Conservation (phyloP, 441 rosid genomes). For the Populus hybrid region DNA sequence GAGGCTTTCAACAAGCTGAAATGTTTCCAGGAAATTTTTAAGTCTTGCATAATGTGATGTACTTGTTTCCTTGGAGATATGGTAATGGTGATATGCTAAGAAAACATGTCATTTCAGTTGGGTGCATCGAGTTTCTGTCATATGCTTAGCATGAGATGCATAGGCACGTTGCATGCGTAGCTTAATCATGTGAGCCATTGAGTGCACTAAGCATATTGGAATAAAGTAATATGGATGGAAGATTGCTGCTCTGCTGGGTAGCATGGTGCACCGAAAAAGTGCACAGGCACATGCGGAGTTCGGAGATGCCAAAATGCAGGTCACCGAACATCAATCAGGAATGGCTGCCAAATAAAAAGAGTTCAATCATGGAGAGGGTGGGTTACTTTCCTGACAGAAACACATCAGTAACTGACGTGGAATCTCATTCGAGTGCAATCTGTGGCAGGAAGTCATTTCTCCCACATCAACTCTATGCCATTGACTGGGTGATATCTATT, state of each 20-base stretch:
- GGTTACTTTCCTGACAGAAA: neutral
- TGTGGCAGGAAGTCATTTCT: neutral
- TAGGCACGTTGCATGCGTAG: too few relatives aligned
- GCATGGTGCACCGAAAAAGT: neutral
- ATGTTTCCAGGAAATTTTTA: neutral
- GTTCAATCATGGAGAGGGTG: neutral
- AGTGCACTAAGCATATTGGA: neutral
- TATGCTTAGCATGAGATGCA: too few relatives aligned
- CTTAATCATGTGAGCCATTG: neutral
- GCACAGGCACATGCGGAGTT: neutral
- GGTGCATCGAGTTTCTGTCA: too few relatives aligned
- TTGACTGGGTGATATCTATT: neutral
- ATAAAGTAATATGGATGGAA: neutral
- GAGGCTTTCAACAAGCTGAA: neutral
- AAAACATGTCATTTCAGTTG: neutral
- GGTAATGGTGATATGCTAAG: neutral
- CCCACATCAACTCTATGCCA: neutral
- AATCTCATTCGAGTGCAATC: neutral
- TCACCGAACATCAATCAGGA: neutral
- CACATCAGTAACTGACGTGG: neutral
- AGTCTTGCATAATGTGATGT: neutral
- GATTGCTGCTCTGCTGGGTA: neutral
- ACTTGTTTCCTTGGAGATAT: neutral
- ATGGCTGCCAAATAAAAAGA: neutral
- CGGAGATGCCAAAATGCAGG: neutral